A percentile compares a stretch with the other conserved stretches of the same genome.
phyloP scores from a whole-genome alignment of 805 yeast genomes.

The Lipomyces oligophaga region DNA sequence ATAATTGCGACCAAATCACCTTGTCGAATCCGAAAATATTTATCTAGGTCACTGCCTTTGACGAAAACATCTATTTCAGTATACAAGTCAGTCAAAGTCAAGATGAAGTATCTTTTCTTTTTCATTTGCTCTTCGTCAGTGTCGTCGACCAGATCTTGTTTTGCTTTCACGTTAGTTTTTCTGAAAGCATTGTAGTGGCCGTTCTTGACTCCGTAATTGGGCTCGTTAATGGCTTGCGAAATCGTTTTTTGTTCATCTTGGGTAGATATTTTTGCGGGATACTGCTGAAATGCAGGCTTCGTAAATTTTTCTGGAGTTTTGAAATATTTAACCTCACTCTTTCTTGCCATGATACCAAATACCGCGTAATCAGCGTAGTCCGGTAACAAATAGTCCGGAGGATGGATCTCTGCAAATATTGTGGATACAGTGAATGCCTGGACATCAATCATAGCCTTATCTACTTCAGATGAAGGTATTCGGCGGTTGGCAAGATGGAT shows the following conservation, averaged over 20 bases:
- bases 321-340: conserved; percentile 48
- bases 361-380: conserved; percentile 72
- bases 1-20: conserved; percentile 74
- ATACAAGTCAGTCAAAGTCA: conserved; percentile 66
- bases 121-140: conserved; percentile 5
- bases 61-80: conserved; percentile 57
- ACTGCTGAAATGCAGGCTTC: not conserved
- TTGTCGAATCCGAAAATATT: conserved; percentile 65
- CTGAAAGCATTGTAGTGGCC: conserved; percentile 2
- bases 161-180: not conserved
- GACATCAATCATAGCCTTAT: conserved; percentile 44
- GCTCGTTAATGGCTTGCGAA: not conserved
- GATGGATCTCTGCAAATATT: conserved; percentile 58
- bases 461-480: conserved; percentile 40
- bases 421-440: conserved; percentile 57
- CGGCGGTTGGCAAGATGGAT: conserved; percentile 40
- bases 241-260: not conserved
- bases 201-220: conserved; percentile 2
- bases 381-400: conserved; percentile 71
- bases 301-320: not conserved
- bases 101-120: conserved; percentile 44
- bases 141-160: not conserved
- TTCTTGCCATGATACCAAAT: conserved; percentile 62
- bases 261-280: not conserved
- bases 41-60: conserved; percentile 63